A percentile compares a stretch with the other conserved stretches of the same genome.
phyloP scores from a whole-genome alignment of 768 basidiomycete genomes.

The Trichaptum fuscoviolaceum region DNA sequence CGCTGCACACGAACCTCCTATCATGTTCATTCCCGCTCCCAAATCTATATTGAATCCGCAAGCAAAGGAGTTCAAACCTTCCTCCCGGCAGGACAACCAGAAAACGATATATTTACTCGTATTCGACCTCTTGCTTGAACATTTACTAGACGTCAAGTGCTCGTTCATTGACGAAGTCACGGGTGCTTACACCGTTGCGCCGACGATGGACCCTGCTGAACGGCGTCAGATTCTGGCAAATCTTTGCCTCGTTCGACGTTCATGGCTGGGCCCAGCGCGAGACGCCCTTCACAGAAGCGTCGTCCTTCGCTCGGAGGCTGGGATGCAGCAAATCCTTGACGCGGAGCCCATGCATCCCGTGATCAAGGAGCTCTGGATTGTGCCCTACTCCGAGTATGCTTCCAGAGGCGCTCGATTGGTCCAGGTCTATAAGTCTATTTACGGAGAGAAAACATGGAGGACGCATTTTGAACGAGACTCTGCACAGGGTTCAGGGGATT shows the following conservation, averaged over 20 bases:
- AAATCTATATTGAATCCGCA: neutral
- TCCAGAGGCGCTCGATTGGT: neutral
- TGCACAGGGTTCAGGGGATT: neutral
- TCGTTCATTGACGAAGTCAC: neutral
- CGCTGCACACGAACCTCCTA: neutral
- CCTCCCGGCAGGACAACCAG: neutral
- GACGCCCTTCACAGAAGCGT: neutral
- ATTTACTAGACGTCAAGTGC: neutral
- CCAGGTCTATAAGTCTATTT: neutral
- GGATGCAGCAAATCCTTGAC: neutral
- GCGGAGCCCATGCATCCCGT: neutral
- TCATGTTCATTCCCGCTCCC: neutral
- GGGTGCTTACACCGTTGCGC: neutral
- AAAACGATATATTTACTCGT: neutral
- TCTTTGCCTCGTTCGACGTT: neutral
- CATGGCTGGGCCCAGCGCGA: neutral
- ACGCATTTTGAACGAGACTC: neutral
- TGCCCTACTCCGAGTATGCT: no score
- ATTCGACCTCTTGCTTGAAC: neutral
- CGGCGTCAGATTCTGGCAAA: neutral
- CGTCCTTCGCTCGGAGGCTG: neutral
- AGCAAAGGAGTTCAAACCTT: neutral
- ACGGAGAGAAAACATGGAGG: neutral
- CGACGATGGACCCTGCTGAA: neutral
- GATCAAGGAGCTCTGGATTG: neutral